These are phyloP conservation scores for Debaryomyces udenii DNA, from an alignment of 1,139 yeast genomes.

Conservation along the genomic window DNA sequence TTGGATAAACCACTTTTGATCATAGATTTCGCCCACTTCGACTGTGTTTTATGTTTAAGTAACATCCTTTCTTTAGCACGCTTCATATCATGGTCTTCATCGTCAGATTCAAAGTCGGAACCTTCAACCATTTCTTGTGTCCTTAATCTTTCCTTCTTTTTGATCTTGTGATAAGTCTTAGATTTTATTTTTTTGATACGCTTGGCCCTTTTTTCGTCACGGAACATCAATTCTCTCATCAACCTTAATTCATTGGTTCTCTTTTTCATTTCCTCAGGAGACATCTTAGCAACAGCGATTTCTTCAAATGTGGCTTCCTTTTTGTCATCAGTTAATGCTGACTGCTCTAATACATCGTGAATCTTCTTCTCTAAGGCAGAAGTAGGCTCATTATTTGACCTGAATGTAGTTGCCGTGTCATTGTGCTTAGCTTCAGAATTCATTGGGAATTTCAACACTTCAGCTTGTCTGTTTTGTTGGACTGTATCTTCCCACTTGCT, in stretches of 20 bases:
- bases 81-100: slow-evolving; percentile 67
- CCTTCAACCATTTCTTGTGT: slow-evolving; percentile 73
- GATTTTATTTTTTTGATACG: slow-evolving; percentile 94
- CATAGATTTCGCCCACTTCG: slow-evolving; percentile 91
- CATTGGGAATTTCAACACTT: slow-evolving; percentile 76
- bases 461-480: slow-evolving; percentile 78
- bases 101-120: slow-evolving; percentile 52
- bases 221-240: slow-evolving; percentile 94
- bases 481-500: slow-evolving; percentile 88
- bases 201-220: slow-evolving; percentile 89
- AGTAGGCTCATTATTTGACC: slow-evolving; percentile 47
- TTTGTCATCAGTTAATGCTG: slow-evolving; percentile 71
- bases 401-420: slow-evolving; percentile 57
- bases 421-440: slow-evolving; percentile 52
- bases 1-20: slow-evolving; percentile 88
- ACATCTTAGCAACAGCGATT: slow-evolving; percentile 76
- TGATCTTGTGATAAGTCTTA: slow-evolving; percentile 81
- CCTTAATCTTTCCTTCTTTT: slow-evolving; percentile 79
- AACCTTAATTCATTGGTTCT: slow-evolving; percentile 82
- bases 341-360: slow-evolving; percentile 59
- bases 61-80: slow-evolving; percentile 94
- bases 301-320: slow-evolving; percentile 86
- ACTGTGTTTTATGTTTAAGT: slow-evolving; percentile 82
- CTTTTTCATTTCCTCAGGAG: slow-evolving; percentile 77
- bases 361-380: slow-evolving; percentile 73